A percentile compares a stretch with the other conserved stretches of the same genome.
These are phyloP conservation scores for Hypomyces rosellus DNA, from an alignment of 2,329 filamentous ascomycete genomes.

Conservation along the genomic window DNA sequence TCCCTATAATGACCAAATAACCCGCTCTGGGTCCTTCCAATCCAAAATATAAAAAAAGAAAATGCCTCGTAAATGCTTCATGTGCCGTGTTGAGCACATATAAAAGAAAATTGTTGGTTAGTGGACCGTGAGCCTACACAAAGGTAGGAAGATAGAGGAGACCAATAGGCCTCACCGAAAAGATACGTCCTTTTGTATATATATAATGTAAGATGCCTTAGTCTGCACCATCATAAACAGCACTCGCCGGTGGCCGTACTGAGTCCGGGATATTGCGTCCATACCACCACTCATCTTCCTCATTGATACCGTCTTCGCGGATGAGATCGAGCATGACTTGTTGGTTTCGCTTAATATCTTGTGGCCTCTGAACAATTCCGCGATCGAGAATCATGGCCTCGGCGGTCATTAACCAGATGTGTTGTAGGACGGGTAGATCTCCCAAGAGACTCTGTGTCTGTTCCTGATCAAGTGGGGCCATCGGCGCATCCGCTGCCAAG, in stretches of 20 bases:
- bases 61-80: conserved; percentile 13
- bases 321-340: conserved; percentile 60
- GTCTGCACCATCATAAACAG: conserved; percentile 46
- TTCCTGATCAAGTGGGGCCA: conserved; percentile 47
- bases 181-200: not conserved
- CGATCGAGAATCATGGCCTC: conserved; percentile 56
- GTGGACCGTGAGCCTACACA: not conserved
- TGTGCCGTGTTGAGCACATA: conserved; percentile 1
- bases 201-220: conserved; percentile 10
- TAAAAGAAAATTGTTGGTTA: conserved; percentile 5
- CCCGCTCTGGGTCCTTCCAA: conserved; percentile 2
- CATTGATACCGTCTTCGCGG: conserved; percentile 51
- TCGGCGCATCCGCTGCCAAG: conserved; percentile 55
- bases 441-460: conserved; percentile 44
- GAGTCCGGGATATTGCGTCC: conserved; percentile 48
- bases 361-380: conserved; percentile 49
- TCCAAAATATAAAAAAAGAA: not conserved
- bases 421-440: conserved; percentile 52
- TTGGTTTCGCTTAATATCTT: conserved; percentile 58
- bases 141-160: not conserved
- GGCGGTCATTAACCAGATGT: conserved; percentile 58
- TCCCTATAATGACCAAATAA: conserved; percentile 2
- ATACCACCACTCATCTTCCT: conserved; percentile 59
- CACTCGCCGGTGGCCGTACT: conserved; percentile 44
- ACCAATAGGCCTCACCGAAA: not conserved